Base-by-base conservation (phyloP, 2,329 filamentous ascomycete genomes). In the Periconia macrospinosa region DNA sequence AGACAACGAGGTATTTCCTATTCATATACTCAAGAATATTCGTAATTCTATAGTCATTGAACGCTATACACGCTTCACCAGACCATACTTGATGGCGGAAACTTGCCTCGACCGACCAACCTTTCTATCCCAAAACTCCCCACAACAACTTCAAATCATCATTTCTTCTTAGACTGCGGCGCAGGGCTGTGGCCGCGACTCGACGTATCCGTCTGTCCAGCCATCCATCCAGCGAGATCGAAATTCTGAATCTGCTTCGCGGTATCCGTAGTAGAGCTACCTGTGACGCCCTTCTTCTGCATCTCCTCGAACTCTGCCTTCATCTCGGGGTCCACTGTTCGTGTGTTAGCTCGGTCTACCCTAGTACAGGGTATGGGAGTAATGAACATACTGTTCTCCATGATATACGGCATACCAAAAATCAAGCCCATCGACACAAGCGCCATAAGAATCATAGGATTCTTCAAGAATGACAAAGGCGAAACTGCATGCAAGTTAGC, bases 401-500 rank as follows among this genome's bases (percentile, higher is more conserved):
- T 86, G 52, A 99, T 75, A 75, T 97, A 94, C 14, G 94, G 94
- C 89, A 97, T 91, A 61, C 92, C 92, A 66, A 97, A 83, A 58
- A 96, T 92, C 61, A 97, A 79, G 6, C 79, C 87, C 79, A 97
- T 85, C 57, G 88, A 91, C 40, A 94, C 86, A 33, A 96, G 76
- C 5, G 89, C 92, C 79, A 99, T 88, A 56, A 99, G 82, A 59
- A 97, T 97, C 92, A 97, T 97, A 3, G 94, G 94, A 71, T 91
- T 96, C 80, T 94, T 94, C 66, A 97, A 80, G 52, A 97, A 86
- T 54, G 84, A 85, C 53, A 97, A 69, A n/a, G 92, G 81, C 17
- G 87, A 91, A 77, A 93, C 89, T 91, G 60, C 18, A 42, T 18
- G 57, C 53, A 73, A 62, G 51, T 44, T 47, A 41, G 8, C 2